Conservation (phyloP, 1,284 basidiomycete species). For the Irpex rosettiformis region DNA sequence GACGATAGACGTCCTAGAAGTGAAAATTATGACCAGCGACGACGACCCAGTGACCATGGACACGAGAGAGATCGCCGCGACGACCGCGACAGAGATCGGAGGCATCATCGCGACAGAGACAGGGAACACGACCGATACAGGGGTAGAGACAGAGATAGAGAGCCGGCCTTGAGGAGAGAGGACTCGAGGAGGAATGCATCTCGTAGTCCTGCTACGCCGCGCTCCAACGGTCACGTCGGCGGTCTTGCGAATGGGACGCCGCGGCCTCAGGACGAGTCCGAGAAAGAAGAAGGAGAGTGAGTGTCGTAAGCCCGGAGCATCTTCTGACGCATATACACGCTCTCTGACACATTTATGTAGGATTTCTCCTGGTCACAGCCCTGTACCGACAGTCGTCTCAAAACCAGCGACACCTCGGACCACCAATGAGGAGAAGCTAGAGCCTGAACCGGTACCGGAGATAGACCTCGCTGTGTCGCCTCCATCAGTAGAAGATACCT, state of each 20-base stretch:
- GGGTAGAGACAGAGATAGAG: slow-evolving; percentile 17
- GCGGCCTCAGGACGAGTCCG: slow-evolving; percentile 40
- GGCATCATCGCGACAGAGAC: slow-evolving; percentile 24
- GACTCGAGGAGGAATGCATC: slow-evolving; percentile 24
- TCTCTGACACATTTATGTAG: slow-evolving; percentile 29
- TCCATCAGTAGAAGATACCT: slow-evolving; percentile 64
- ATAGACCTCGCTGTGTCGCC: slow-evolving; percentile 55
- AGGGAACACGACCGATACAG: slow-evolving; percentile 24
- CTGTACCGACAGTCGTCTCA: slow-evolving; percentile 6
- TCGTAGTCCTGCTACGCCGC: slow-evolving; percentile 16
- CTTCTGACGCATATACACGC: neutral
- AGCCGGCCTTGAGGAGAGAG: slow-evolving; percentile 21
- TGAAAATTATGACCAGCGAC: slow-evolving; percentile 29
- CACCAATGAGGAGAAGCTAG: slow-evolving; percentile 24
- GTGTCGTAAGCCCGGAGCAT: slow-evolving; percentile 34
- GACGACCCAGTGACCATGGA: slow-evolving; percentile 34
- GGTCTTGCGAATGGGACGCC: slow-evolving; percentile 16
- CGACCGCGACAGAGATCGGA: slow-evolving; percentile 33
- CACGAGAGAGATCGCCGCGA: slow-evolving; percentile 33
- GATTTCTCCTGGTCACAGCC: slow-evolving; percentile 55
- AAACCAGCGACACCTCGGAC: slow-evolving; percentile 8
- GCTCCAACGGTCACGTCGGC: slow-evolving; percentile 5
- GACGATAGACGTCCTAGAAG: slow-evolving; percentile 31
- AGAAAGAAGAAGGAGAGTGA: slow-evolving; percentile 79
- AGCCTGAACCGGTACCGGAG: slow-evolving; percentile 48